Percentiles rank a stretch among this genome's conserved stretches.
phyloP scores from a whole-genome alignment of 495 filamentous ascomycete genomes.

The Annulohypoxylon bovei region DNA sequence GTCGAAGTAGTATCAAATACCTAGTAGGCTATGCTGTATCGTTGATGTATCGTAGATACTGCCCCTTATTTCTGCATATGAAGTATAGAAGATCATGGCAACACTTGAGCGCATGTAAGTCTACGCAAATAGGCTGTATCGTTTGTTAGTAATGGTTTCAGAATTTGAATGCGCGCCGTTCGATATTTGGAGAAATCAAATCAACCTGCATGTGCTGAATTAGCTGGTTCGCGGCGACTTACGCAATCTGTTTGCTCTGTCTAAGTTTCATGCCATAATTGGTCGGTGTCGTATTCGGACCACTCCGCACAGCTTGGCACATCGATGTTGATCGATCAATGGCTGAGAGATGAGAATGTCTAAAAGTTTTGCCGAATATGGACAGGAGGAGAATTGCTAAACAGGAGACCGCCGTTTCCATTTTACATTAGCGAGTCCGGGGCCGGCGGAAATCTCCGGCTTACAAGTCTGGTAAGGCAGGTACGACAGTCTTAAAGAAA shows the following conservation, averaged over 20 bases:
- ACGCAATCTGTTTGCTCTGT: slow-evolving; percentile 14
- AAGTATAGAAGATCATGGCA: slow-evolving; percentile 6
- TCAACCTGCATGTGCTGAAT: slow-evolving; percentile 12
- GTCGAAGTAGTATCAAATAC: not conserved
- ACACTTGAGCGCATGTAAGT: not conserved
- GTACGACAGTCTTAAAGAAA: not conserved
- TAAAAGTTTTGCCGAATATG: not conserved
- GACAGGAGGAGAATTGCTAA: not conserved
- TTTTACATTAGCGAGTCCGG: slow-evolving; percentile 12
- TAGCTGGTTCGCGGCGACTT: slow-evolving; percentile 11
- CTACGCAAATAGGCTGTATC: not conserved
- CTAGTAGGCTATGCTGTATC: not conserved
- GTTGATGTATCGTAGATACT: not conserved
- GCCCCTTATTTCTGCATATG: not conserved
- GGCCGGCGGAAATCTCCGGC: slow-evolving; percentile 21
- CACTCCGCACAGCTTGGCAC: not conserved
- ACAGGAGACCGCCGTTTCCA: slow-evolving; percentile 1
- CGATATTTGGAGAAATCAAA: not conserved
- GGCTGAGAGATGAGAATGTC: not conserved
- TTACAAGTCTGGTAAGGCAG: not conserved
- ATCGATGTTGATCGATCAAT: not conserved
- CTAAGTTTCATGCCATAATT: slow-evolving; percentile 5
- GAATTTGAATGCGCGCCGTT: slow-evolving; percentile 8
- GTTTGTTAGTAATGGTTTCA: not conserved
- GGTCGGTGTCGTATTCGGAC: not conserved